These are phyloP conservation scores for Aspergillus terreus DNA, from an alignment of 2,329 filamentous ascomycete genomes.

Conservation along the genomic window DNA sequence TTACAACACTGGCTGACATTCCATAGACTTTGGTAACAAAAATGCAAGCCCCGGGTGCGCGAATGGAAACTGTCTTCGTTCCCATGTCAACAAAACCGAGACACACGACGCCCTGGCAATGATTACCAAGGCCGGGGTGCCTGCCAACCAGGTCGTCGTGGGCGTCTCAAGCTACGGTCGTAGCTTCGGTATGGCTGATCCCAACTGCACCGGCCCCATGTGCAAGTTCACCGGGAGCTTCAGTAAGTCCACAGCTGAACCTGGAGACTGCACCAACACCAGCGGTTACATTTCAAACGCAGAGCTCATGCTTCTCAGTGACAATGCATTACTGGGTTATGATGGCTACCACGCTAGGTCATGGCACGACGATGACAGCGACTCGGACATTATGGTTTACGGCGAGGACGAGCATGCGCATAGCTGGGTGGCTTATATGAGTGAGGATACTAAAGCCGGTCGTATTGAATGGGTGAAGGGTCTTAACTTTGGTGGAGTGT, in stretches of 20 bases:
- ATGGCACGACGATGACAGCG: too few relatives aligned
- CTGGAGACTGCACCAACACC: constrained; percentile 34
- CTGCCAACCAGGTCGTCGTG: constrained; percentile 25
- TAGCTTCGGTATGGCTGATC: constrained; percentile 27
- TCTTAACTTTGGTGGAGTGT: too few relatives aligned
- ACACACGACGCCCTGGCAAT: constrained; percentile 26
- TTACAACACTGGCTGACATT: too few relatives aligned
- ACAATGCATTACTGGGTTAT: too few relatives aligned
- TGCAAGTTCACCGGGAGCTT: constrained; percentile 29
- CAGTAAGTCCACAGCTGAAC: constrained; percentile 20
- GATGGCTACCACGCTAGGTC: too few relatives aligned
- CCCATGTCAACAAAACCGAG: constrained; percentile 40
- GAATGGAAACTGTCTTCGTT: constrained; percentile 30
- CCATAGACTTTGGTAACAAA: constrained; percentile 20
- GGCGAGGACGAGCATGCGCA: too few relatives aligned
- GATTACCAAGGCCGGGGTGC: constrained; percentile 19
- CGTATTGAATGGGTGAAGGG: too few relatives aligned
- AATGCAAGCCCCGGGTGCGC: constrained; percentile 20
- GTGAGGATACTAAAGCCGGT: too few relatives aligned
- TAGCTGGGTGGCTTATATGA: too few relatives aligned
- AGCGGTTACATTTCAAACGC: constrained; percentile 36
- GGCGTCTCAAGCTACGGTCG: constrained; percentile 33
- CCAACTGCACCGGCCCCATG: constrained; percentile 23
- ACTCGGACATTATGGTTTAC: too few relatives aligned
- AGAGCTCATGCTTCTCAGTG: constrained; percentile 17